Base-by-base conservation (phyloP, 2,329 filamentous ascomycete species). In the Catunica adiposa region DNA sequence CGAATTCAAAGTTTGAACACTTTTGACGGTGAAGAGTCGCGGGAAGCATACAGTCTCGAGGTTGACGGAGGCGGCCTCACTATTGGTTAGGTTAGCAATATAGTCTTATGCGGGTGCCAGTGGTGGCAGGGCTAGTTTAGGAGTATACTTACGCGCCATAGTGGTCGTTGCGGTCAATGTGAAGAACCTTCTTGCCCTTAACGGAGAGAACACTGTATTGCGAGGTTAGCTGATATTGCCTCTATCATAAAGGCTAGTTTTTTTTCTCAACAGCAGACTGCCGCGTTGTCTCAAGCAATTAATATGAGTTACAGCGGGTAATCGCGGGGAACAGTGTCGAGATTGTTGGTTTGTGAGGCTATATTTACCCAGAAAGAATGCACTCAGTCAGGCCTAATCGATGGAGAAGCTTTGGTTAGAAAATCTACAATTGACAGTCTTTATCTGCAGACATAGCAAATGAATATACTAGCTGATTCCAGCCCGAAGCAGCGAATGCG, bases 111-210 rank as follows among this genome's bases (percentile, higher is more conserved):
- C 56, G 62, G 34, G 55, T 46, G 44, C 51, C 58, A 44, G 44
- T 59, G 37, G 11, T 44, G n/a, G 40, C 40, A n/a, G 40, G 14
- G 40, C 23, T 29, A 23, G 17, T 34, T 20, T 42, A 38, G 47
- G 48, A 55, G 51, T 59, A 56, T 59, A 77, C 85, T 66, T 74
- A 94, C 89, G 88, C 92, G 79, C 92, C 92, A 67, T 96, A 97
- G 76, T 97, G 89, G 70, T 94, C 88, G 69, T 97, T 97, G 68
- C 89, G 84, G 74, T 97, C 92, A 69, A 98, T 95, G 75, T 98
- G 92, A 62, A 98, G 80, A 67, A 98, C 92, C 77, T 97, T 97
- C 78, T 94, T 90, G 70, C 90, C 90, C 78, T 97, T 96, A 66
- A 97, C 90, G 75, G 89, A 95, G 68, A 97, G 75, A 60, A 98